These are phyloP conservation scores for Cudoniella acicularis DNA, from an alignment of 495 filamentous ascomycete genomes.

Conservation along the genomic window DNA sequence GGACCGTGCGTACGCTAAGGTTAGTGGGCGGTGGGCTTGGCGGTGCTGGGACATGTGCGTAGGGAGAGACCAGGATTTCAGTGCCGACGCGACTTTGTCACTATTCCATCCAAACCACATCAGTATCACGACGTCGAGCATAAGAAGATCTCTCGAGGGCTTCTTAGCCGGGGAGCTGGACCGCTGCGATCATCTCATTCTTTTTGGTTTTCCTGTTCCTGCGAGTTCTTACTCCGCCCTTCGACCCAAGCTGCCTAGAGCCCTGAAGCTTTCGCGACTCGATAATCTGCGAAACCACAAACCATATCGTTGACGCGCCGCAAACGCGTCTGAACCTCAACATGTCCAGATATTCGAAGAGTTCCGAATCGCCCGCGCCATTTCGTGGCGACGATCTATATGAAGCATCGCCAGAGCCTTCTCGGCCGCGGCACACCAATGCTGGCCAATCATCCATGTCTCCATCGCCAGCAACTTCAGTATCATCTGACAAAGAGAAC, in stretches of 20 bases:
- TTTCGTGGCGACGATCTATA: slow-evolving; percentile 19
- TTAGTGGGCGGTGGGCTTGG: too few species aligned
- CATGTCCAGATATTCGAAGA: slow-evolving; percentile 12
- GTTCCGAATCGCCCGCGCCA: slow-evolving; percentile 17
- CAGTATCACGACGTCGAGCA: too few species aligned
- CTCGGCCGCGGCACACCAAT: not conserved
- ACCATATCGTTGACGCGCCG: not conserved
- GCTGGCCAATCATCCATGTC: slow-evolving; percentile 25
- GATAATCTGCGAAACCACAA: too few species aligned
- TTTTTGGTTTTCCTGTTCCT: too few species aligned
- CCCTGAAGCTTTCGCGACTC: not conserved
- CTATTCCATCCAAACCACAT: too few species aligned
- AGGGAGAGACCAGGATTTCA: too few species aligned
- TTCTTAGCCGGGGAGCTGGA: too few species aligned
- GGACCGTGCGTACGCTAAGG: too few species aligned
- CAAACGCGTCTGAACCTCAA: slow-evolving; percentile 9
- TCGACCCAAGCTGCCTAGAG: not conserved
- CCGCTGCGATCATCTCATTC: too few species aligned
- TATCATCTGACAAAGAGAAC: slow-evolving; percentile 58
- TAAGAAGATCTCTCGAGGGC: too few species aligned
- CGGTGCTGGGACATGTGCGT: too few species aligned
- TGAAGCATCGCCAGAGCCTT: slow-evolving; percentile 19
- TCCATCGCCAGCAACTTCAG: slow-evolving; percentile 37
- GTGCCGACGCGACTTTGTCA: too few species aligned
- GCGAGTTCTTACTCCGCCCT: not conserved